These are phyloP conservation scores for Kwoniella dejecticola DNA, from an alignment of 768 basidiomycete species.

Conservation along the genomic window DNA sequence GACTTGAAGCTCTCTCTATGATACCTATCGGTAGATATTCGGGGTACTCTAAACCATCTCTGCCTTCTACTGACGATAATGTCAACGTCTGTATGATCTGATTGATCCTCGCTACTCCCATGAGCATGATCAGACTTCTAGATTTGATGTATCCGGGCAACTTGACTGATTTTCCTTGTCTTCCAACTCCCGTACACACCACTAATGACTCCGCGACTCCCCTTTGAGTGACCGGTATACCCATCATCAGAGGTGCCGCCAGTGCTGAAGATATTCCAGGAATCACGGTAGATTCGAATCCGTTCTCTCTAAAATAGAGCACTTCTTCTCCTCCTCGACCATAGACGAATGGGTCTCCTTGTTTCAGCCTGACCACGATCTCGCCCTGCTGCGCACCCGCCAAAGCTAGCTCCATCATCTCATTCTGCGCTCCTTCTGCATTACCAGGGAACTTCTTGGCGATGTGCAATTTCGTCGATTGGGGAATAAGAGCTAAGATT, in stretches of 20 bases:
- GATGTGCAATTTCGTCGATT: constrained; percentile 69
- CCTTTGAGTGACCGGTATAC: constrained; percentile 92
- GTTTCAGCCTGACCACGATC: constrained; percentile 89
- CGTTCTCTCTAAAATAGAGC: constrained; percentile 81
- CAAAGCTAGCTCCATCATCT: constrained; percentile 90
- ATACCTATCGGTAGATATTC: constrained; percentile 79
- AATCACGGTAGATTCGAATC: constrained; percentile 78
- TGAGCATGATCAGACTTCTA: constrained; percentile 80
- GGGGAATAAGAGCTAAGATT: constrained; percentile 81
- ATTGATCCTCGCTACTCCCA: constrained; percentile 87
- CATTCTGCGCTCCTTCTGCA: constrained; percentile 88
- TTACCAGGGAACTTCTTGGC: constrained; percentile 98
- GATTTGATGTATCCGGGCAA: constrained; percentile 85
- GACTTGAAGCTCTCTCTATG: constrained; percentile 90
- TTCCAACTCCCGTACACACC: constrained; percentile 91
- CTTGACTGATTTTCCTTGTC: constrained; percentile 75
- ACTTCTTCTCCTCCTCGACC: constrained; percentile 94
- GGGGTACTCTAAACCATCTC: constrained; percentile 70
- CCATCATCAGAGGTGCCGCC: constrained; percentile 83
- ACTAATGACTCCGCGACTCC: constrained; percentile 87
- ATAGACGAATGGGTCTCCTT: constrained; percentile 95
- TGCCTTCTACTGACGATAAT: constrained; percentile 23
- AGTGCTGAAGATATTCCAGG: constrained; percentile 89
- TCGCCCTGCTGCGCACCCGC: constrained; percentile 77
- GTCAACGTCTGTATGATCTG: constrained; percentile 70